Percentiles rank a stretch among this genome's conserved stretches.
phyloP scores from a whole-genome alignment of 148 eudicot species.

The Vaccinium vitisidaea region DNA sequence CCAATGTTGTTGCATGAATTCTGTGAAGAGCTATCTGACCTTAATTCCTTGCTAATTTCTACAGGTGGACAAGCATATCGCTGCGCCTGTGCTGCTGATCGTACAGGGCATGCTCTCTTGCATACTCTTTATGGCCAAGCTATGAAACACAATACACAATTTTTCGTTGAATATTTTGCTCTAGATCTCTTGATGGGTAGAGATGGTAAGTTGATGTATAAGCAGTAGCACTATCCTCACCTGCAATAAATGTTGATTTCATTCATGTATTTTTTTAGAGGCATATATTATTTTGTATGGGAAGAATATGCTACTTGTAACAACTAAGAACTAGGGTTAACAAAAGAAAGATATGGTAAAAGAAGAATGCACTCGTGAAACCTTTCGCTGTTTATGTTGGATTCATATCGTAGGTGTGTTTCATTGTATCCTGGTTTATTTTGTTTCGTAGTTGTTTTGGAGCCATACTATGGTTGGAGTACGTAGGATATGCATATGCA shows the following conservation, averaged over 20 bases:
- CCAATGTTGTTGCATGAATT: neutral
- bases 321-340: neutral
- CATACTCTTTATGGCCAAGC: constrained; percentile 97
- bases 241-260: neutral
- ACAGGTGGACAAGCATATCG: constrained; percentile 99
- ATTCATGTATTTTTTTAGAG: neutral
- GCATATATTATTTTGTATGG: neutral
- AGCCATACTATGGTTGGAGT: neutral
- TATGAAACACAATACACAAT: constrained; percentile 97
- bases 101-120: constrained; percentile 97
- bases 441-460: neutral
- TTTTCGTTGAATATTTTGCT: constrained; percentile 97
- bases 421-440: neutral
- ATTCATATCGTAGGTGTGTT: neutral
- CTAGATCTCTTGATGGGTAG: constrained; percentile 91
- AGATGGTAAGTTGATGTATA: constrained; percentile 51
- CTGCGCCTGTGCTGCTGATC: constrained; percentile 99
- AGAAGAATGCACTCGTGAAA: neutral
- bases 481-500: neutral
- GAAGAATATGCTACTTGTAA: neutral
- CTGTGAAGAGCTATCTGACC: constrained; percentile 13
- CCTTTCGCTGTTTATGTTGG: neutral
- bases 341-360: neutral
- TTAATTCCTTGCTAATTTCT: constrained; percentile 17
- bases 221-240: neutral